Evolutionary conservation across 2,329 filamentous ascomycete genomes (phyloP).

Genomic region (Trichoderma koningii): DNA sequence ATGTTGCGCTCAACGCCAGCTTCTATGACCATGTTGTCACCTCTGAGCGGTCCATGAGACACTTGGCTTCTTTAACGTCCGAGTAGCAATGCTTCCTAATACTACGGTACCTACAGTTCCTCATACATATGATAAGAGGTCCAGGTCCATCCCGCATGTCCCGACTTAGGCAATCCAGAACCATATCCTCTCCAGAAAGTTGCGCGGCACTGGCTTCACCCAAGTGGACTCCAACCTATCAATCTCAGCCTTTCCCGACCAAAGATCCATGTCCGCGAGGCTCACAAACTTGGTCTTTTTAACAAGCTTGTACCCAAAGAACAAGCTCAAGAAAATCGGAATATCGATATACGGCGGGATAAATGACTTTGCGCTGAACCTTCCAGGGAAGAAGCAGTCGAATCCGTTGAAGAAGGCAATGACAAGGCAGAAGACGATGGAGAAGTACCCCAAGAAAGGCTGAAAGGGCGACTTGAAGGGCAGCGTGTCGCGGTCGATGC

Average conservation of each 20-base stretch:
- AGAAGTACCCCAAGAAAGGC: slow-evolving; percentile 68
- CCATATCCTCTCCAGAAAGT: slow-evolving; percentile 45
- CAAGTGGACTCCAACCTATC: slow-evolving; percentile 43
- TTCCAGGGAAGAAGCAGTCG: slow-evolving; percentile 65
- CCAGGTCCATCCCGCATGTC: background rate
- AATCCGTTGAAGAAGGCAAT: slow-evolving; percentile 75
- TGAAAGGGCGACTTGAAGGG: slow-evolving; percentile 67
- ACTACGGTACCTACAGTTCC: too few relatives aligned
- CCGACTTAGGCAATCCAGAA: slow-evolving; percentile 44
- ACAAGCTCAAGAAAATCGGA: slow-evolving; percentile 65
- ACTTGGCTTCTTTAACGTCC: too few relatives aligned
- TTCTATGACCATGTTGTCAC: too few relatives aligned
- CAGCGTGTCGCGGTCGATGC: slow-evolving; percentile 63
- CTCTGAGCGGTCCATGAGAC: too few relatives aligned
- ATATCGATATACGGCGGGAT: slow-evolving; percentile 71
- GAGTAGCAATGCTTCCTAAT: too few relatives aligned
- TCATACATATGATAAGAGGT: too few relatives aligned
- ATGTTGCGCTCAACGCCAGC: too few relatives aligned
- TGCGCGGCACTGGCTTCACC: slow-evolving; percentile 41
- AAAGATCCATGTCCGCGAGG: slow-evolving; percentile 44
- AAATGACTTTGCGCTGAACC: slow-evolving; percentile 53
- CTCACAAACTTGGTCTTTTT: slow-evolving; percentile 57
- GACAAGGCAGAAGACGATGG: slow-evolving; percentile 60
- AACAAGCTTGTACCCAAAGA: slow-evolving; percentile 63
- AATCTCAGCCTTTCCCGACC: slow-evolving; percentile 46